Evolutionary conservation across 768 basidiomycete species (phyloP).

Genomic region (Obba rivulosa): DNA sequence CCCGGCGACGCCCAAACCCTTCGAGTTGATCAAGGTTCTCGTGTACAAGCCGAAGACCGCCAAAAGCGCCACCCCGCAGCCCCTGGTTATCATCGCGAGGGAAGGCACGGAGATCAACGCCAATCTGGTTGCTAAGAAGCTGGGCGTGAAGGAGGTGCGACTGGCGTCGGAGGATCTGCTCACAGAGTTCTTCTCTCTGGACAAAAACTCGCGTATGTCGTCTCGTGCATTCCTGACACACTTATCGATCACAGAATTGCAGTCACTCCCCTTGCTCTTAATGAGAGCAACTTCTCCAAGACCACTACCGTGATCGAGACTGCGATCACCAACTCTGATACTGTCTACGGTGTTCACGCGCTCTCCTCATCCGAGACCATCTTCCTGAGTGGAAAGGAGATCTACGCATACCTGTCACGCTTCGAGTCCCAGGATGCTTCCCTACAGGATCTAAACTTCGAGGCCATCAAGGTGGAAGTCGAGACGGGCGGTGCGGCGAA

Average conservation of each 20-base stretch:
- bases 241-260: neutral
- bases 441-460: constrained; percentile 71
- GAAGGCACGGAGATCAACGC: constrained; percentile 84
- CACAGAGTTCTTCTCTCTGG: constrained; percentile 74
- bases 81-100: constrained; percentile 81
- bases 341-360: constrained; percentile 72
- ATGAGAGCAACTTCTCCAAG: constrained; percentile 56
- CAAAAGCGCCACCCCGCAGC: constrained; percentile 79
- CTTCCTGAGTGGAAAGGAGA: constrained; percentile 75
- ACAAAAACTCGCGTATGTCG: constrained; percentile 80
- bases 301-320: constrained; percentile 74
- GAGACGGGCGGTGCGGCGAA: constrained; percentile 24
- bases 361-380: constrained; percentile 64
- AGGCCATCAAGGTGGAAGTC: constrained; percentile 47
- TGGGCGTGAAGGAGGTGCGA: constrained; percentile 82
- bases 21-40: constrained; percentile 80
- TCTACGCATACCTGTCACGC: constrained; percentile 62
- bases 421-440: constrained; percentile 65
- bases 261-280: constrained; percentile 84
- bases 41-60: constrained; percentile 97
- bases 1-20: constrained; percentile 47
- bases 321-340: constrained; percentile 64
- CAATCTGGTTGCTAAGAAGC: constrained; percentile 67
- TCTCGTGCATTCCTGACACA: too few relatives aligned
- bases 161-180: constrained; percentile 84